Percentiles rank a stretch among this genome's conserved stretches.
phyloP scores from a whole-genome alignment of 2,329 filamentous ascomycete species.

The Colletotrichum sp. region DNA sequence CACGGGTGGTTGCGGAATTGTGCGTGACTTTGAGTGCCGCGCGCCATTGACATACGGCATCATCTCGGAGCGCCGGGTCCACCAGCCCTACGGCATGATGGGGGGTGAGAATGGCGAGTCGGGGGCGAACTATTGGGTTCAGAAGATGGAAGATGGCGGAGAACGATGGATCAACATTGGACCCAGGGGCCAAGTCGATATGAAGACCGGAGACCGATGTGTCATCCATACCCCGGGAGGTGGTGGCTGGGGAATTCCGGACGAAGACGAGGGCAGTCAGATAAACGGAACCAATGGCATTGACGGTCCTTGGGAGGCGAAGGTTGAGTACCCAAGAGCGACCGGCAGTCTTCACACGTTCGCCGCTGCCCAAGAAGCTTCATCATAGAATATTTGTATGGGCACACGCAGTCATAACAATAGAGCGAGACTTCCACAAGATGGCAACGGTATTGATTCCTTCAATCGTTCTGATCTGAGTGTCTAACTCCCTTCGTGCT shows the following conservation, averaged over 20 bases:
- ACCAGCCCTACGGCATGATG: constrained; percentile 73
- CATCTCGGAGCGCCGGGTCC: constrained; percentile 71
- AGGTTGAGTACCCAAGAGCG: not conserved
- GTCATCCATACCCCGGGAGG: constrained; percentile 67
- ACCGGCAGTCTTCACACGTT: not conserved
- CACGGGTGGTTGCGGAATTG: constrained; percentile 69
- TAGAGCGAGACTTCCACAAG: accelerated
- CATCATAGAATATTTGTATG: not conserved
- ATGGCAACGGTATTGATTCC: not conserved
- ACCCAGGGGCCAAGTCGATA: constrained; percentile 63
- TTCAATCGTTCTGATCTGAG: not conserved
- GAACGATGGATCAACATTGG: constrained; percentile 57
- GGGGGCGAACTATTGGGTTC: constrained; percentile 75
- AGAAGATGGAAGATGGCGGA: constrained; percentile 20
- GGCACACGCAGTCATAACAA: accelerated
- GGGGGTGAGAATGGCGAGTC: constrained; percentile 71
- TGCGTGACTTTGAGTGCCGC: constrained; percentile 75
- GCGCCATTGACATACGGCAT: constrained; percentile 74
- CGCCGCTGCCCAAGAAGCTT: not conserved
- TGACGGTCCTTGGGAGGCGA: not conserved
- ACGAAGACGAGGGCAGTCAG: not conserved
- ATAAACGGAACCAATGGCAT: not conserved
- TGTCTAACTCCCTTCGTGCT: too few species aligned
- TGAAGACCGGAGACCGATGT: constrained; percentile 64
- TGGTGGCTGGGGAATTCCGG: constrained; percentile 58